Percentiles rank a stretch among this genome's conserved stretches.
These are phyloP conservation scores for Cunninghamia lanceolata DNA, from an alignment of 75 land plant genomes.

Conservation along the genomic window DNA sequence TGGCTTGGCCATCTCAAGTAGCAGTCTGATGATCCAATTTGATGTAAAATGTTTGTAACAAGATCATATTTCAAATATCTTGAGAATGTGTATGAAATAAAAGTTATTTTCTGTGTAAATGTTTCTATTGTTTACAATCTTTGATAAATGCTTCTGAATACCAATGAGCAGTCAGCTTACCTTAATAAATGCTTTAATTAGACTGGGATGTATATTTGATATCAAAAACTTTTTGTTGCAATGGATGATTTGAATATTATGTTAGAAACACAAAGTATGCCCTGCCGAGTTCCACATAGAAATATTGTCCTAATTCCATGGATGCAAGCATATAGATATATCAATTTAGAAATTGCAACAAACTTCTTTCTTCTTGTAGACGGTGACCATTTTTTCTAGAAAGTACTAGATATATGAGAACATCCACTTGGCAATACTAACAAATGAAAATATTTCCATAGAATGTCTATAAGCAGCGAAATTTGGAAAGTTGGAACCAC, in stretches of 20 bases:
- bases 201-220: background rate
- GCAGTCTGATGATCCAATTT: background rate
- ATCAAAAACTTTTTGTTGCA: background rate
- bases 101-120: background rate
- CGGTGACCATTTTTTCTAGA: background rate
- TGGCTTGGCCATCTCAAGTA: background rate
- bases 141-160: background rate
- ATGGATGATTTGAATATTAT: background rate
- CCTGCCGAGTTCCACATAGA: background rate
- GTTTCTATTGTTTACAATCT: background rate
- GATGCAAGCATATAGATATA: background rate
- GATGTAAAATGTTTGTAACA: background rate
- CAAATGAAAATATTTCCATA: background rate
- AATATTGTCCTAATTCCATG: background rate
- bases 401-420: background rate
- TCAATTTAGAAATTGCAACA: background rate
- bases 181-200: background rate
- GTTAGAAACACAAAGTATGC: background rate
- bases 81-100: background rate
- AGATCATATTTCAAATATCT: background rate
- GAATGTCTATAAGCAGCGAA: background rate
- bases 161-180: background rate
- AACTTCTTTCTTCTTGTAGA: background rate
- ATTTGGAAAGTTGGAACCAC: background rate
- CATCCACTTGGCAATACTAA: background rate